Evolutionary conservation across 768 basidiomycete genomes (phyloP).

Genomic region (Sutorius australiensis): DNA sequence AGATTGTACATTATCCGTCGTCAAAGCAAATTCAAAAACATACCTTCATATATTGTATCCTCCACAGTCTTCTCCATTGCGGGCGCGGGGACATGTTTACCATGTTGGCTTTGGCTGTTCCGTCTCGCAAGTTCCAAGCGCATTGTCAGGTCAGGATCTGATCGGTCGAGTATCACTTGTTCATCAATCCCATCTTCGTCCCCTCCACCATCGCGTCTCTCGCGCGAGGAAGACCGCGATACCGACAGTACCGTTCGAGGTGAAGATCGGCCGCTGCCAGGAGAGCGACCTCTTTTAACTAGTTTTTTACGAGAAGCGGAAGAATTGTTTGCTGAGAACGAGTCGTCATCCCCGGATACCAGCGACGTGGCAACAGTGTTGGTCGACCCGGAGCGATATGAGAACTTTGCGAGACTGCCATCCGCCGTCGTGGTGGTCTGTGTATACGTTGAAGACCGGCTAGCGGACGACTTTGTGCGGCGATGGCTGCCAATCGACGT

Average conservation of each 20-base stretch:
- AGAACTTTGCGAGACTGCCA: constrained; percentile 68
- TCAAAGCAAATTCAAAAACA: constrained; percentile 12
- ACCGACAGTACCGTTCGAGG: constrained; percentile 33
- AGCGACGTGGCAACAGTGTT: constrained; percentile 60
- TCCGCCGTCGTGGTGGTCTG: constrained; percentile 65
- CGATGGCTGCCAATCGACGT: constrained; percentile 66
- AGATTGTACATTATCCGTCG: constrained; percentile 1
- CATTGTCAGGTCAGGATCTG: constrained; percentile 72
- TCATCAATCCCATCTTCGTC: constrained; percentile 45
- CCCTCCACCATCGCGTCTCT: constrained; percentile 35
- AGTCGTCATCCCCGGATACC: constrained; percentile 60
- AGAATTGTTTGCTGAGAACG: constrained; percentile 40
- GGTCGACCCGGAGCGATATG: constrained; percentile 67
- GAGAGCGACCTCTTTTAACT: constrained; percentile 47
- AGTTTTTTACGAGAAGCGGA: constrained; percentile 46
- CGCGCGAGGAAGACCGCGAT: constrained; percentile 45
- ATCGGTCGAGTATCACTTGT: constrained; percentile 49
- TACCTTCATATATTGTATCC: constrained; percentile 79
- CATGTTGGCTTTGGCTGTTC: constrained; percentile 78
- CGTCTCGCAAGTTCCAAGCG: constrained; percentile 78
- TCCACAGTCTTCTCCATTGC: constrained; percentile 48
- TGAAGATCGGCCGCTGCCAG: constrained; percentile 34
- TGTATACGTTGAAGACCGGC: constrained; percentile 71
- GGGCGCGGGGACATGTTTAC: constrained; percentile 38
- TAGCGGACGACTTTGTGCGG: constrained; percentile 58